phyloP scores from a whole-genome alignment of 169 alveolate species.

The Pseudocohnilembus persalinus region DNA sequence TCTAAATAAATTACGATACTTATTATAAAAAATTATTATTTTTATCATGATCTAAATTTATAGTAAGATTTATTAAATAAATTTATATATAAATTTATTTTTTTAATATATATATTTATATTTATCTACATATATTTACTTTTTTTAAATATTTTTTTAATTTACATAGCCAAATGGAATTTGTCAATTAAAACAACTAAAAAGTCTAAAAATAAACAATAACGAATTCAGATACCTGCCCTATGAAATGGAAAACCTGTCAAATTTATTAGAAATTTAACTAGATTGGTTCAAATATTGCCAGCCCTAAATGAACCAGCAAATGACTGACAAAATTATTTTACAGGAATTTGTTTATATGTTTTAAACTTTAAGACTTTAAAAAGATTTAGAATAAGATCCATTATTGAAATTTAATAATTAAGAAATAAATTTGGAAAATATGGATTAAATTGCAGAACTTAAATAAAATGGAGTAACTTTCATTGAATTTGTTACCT shows the following conservation, averaged over 20 bases:
- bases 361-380: constrained; percentile 24
- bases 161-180: background rate
- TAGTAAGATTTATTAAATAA: no score
- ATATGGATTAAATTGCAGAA: background rate
- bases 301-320: constrained; percentile 48
- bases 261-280: constrained; percentile 38
- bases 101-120: no score
- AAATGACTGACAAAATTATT: background rate
- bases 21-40: no score
- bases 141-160: no score
- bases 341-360: background rate
- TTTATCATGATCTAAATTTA: no score
- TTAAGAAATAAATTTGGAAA: background rate
- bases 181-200: background rate
- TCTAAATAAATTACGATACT: no score
- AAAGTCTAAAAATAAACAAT: constrained; percentile 9
- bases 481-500: constrained; percentile 12
- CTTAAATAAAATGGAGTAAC: background rate
- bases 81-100: no score
- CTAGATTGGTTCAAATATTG: constrained; percentile 66
- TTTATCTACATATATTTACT: no score
- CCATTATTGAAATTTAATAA: constrained; percentile 1
- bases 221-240: constrained; percentile 28
- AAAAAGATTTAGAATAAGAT: constrained; percentile 25
- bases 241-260: background rate